A percentile compares a stretch with the other conserved stretches of the same genome.
Conservation (phyloP, 768 basidiomycete genomes). For the Sporobolomyces roseus region DNA sequence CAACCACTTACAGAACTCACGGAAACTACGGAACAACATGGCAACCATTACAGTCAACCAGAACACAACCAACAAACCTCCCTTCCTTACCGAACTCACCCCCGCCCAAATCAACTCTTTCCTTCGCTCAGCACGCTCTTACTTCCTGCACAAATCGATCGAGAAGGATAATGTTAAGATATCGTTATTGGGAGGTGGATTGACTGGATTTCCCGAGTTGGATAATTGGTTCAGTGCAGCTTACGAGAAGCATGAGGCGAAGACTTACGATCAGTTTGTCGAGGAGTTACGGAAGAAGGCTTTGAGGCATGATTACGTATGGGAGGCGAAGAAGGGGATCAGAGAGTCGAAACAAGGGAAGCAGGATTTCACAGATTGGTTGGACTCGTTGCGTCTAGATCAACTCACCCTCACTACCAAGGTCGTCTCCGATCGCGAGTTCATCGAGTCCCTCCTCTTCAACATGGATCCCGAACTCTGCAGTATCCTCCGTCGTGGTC, state of each 20-base stretch:
- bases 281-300: background rate
- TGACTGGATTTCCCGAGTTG: background rate
- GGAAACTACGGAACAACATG: background rate
- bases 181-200: conserved; percentile 5
- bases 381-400: background rate
- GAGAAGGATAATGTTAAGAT: conserved; percentile 8
- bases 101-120: conserved; percentile 6
- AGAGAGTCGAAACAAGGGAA: conserved; percentile 2
- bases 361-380: background rate
- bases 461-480: conserved; percentile 12
- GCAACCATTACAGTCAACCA: background rate
- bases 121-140: background rate
- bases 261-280: background rate
- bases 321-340: conserved; percentile 5
- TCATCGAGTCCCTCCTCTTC: conserved; percentile 9
- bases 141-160: background rate
- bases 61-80: conserved; percentile 2
- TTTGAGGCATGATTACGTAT: conserved; percentile 6
- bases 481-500: background rate
- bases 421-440: background rate
- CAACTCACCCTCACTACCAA: background rate
- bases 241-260: background rate
- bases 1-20: background rate
- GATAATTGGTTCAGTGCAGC: background rate
- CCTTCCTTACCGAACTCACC: background rate